phyloP scores from a whole-genome alignment of 2,329 filamentous ascomycete genomes.

The Aspergillus jensenii region DNA sequence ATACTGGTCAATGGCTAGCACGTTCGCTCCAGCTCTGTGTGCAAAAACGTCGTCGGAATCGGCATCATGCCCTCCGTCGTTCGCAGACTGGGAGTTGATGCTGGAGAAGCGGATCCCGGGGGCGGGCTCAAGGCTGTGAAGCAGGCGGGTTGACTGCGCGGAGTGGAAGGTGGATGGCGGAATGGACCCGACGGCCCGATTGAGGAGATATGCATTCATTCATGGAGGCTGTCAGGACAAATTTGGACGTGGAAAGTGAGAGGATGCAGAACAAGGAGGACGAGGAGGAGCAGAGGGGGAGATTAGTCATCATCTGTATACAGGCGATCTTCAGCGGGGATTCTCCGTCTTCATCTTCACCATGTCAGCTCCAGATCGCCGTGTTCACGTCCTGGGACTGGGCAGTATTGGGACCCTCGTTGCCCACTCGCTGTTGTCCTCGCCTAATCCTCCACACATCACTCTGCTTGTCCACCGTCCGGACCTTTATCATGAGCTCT shows the following conservation, averaged over 20 bases:
- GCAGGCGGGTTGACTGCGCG: conserved; percentile 63
- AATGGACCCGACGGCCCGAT: conserved; percentile 71
- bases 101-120: conserved; percentile 71
- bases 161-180: conserved; percentile 64
- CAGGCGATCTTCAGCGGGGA: too few relatives aligned
- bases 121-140: conserved; percentile 68
- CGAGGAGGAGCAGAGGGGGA: neutral
- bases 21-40: conserved; percentile 76
- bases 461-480: too few relatives aligned
- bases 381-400: too few relatives aligned
- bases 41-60: conserved; percentile 47
- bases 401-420: too few relatives aligned
- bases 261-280: neutral
- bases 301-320: neutral
- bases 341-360: too few relatives aligned
- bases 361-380: too few relatives aligned
- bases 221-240: conserved; percentile 43
- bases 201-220: conserved; percentile 76
- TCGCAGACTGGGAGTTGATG: conserved; percentile 27
- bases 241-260: neutral
- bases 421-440: too few relatives aligned
- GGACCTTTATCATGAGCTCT: too few relatives aligned
- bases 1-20: conserved; percentile 76
- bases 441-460: too few relatives aligned
- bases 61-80: conserved; percentile 1